Evolutionary conservation across 257 asterid species (phyloP), one percentile per base, ranked within the genome.

Genomic region (Parsonsia alboflavescens): DNA sequence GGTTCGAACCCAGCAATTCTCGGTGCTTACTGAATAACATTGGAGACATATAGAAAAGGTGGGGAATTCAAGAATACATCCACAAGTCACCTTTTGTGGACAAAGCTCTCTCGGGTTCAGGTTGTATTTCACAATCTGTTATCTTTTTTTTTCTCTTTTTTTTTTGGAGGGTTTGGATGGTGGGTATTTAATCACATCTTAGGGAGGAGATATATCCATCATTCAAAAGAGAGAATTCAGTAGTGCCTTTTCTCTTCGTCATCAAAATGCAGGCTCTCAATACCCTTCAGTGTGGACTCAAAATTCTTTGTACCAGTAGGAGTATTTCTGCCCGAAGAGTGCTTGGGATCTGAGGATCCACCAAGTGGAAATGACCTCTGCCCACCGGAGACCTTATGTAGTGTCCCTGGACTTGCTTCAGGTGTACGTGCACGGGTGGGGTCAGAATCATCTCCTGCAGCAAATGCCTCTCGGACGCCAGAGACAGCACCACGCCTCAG

Each of bases 261-360:
- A 42, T 90, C 97, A 72, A 91, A 86, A 33, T 74, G 90, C 76
- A 93, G 78, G 69, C 82, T 79, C 85, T 89, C 93, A 44, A 93
- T 90, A 59, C 96, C 97, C 80, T 81, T 90, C 28, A 90, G 73
- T 6, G 96, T 62, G 19, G 97, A 81, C 65, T 93, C 98, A 8
- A 85, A 86, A 77, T 85, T 87, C 82, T 86, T 93, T 21, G 76
- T 67, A 73, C 78, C 71, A 5, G n/a, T n/a, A n/a, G 93, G 70
- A 75, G 70, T 83, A 72, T 75, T 88, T 84, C 79, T 84, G 65
- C 85, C 91, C 26, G 98, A 86, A 49, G 79, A 79, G 15, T 84
- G 83, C 79, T 81, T 93, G 59, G 86, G 86, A 58, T 87, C 93
- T 5, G 96, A 90, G 48, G 96, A 84, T 61, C 88, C 93, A 74